Conservation (phyloP, 352 stramenopile genomes). For the Blastocystis sp. region DNA sequence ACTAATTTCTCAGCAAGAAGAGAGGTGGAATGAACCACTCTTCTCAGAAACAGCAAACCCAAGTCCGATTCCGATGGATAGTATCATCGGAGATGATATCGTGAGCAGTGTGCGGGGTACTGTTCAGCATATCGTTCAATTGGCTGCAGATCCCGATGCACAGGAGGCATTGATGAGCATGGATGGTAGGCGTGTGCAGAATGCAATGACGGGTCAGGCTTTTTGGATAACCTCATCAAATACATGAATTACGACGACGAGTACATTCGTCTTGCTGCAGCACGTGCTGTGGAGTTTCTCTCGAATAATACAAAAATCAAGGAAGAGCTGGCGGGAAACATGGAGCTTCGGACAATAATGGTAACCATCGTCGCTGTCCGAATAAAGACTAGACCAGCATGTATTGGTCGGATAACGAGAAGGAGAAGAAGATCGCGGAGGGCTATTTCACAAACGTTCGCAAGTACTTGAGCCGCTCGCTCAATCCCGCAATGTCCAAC, state of each 20-base stretch:
- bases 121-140: conserved; percentile 15
- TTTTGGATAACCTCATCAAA: conserved; percentile 60
- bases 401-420: neutral
- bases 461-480: conserved; percentile 1
- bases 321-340: neutral
- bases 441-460: conserved; percentile 9
- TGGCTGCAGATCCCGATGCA: conserved; percentile 38
- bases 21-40: neutral
- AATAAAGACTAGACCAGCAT: conserved; percentile 7
- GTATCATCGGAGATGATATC: conserved; percentile 46
- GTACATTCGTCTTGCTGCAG: conserved; percentile 19
- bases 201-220: neutral
- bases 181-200: neutral
- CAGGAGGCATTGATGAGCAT: conserved; percentile 51
- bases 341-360: neutral
- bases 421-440: conserved; percentile 6
- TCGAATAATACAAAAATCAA: conserved; percentile 28
- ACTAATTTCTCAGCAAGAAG: neutral
- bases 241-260: conserved; percentile 22
- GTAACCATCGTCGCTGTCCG: neutral
- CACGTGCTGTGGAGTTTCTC: conserved; percentile 7
- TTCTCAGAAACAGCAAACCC: conserved; percentile 13
- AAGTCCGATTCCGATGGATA: conserved; percentile 3
- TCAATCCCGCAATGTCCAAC: neutral
- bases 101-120: conserved; percentile 23